These are phyloP conservation scores for Termitomyces sp. DNA, from an alignment of 1,284 basidiomycete genomes.

Conservation along the genomic window DNA sequence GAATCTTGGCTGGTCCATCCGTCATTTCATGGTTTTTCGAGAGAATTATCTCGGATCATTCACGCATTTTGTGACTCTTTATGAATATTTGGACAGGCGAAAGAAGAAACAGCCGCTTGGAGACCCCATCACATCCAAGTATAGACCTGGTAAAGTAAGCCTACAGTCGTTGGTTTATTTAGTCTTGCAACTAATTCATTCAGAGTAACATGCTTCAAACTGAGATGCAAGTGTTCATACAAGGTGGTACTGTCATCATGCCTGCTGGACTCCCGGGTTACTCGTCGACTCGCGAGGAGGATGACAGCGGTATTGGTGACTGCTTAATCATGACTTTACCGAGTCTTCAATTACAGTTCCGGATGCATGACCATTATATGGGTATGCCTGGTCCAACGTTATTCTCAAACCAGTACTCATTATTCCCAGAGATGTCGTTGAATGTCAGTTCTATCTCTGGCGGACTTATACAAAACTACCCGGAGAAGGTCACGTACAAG, in stretches of 20 bases:
- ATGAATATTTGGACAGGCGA: constrained; percentile 76
- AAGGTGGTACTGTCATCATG: constrained; percentile 54
- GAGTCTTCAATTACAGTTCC: constrained; percentile 69
- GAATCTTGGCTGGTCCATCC: constrained; percentile 79
- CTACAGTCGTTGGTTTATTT: constrained; percentile 6
- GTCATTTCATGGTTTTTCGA: constrained; percentile 80
- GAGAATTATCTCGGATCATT: constrained; percentile 93
- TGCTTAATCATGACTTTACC: constrained; percentile 58
- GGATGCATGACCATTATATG: constrained; percentile 84
- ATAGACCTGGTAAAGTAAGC: constrained; percentile 68
- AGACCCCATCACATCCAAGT: constrained; percentile 77
- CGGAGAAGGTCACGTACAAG: constrained; percentile 37
- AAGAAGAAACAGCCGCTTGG: constrained; percentile 57
- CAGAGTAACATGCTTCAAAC: constrained; percentile 83
- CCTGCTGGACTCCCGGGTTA: constrained; percentile 77
- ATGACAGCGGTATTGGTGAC: constrained; percentile 40
- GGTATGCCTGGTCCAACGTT: constrained; percentile 42
- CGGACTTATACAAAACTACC: constrained; percentile 43
- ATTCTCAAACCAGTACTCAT: not conserved
- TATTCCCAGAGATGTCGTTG: constrained; percentile 67
- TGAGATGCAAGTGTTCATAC: constrained; percentile 53
- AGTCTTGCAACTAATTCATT: constrained; percentile 1
- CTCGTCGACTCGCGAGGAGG: constrained; percentile 31
- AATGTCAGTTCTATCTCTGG: constrained; percentile 62
- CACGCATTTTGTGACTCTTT: constrained; percentile 84